phyloP scores from a whole-genome alignment of 2,329 filamentous ascomycete genomes.

The Colletotrichum liriopes region DNA sequence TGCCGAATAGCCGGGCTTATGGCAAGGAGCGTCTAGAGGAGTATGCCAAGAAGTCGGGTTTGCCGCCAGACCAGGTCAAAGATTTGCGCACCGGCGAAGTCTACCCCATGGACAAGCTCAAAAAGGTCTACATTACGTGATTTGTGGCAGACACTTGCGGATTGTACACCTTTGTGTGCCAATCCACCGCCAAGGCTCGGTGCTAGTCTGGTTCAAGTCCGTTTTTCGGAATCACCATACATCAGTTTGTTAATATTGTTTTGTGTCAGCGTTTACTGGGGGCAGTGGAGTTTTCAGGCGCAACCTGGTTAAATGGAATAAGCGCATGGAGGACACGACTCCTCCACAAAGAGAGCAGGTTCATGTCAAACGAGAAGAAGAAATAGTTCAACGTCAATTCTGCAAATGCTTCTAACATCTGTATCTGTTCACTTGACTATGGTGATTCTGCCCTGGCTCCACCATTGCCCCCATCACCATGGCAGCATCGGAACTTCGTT shows the following conservation, averaged over 20 bases:
- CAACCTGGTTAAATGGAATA: background rate
- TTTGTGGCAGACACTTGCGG: background rate
- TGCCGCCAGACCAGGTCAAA: constrained; percentile 77
- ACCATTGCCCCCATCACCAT: background rate
- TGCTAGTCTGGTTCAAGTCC: background rate
- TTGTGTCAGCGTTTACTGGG: background rate
- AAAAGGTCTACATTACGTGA: constrained; percentile 93
- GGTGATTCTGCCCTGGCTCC: background rate
- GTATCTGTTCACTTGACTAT: too few relatives aligned
- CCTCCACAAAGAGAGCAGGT: background rate
- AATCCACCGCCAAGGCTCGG: background rate
- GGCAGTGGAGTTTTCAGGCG: constrained; percentile 6
- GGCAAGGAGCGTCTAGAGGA: constrained; percentile 81
- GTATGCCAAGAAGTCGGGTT: constrained; percentile 84
- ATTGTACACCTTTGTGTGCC: background rate
- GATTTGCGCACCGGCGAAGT: constrained; percentile 84
- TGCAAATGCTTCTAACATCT: background rate
- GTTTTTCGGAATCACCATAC: background rate
- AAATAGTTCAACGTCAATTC: background rate
- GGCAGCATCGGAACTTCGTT: background rate
- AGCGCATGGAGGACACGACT: background rate
- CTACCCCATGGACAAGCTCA: constrained; percentile 74
- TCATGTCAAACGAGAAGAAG: background rate
- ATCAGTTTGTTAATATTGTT: background rate
- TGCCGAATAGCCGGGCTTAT: constrained; percentile 92